phyloP scores from a whole-genome alignment of 192 early-diverging fungal genomes.

The Coemansia sp. region DNA sequence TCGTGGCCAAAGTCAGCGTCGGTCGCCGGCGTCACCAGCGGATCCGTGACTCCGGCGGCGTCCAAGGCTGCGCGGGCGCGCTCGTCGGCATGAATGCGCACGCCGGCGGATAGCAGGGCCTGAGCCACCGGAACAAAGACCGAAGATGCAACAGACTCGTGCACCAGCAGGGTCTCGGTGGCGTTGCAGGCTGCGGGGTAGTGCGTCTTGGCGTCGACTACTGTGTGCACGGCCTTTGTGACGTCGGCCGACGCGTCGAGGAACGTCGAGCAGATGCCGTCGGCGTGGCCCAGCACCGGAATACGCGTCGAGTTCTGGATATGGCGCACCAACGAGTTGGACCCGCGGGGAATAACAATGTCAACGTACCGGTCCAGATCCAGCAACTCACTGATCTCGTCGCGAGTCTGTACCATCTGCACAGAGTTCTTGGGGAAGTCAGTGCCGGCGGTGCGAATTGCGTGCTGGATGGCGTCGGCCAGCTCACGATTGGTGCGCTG shows the following conservation, averaged over 20 bases:
- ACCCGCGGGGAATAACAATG: slow-evolving; percentile 93
- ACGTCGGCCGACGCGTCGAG: slow-evolving; percentile 81
- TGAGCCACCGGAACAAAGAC: slow-evolving; percentile 59
- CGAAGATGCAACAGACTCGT: slow-evolving; percentile 52
- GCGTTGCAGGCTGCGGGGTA: slow-evolving; percentile 97
- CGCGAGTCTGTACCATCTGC: slow-evolving; percentile 85
- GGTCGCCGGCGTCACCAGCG: slow-evolving; percentile 18
- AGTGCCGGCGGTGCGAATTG: slow-evolving; percentile 58
- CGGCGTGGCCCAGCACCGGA: slow-evolving; percentile 98
- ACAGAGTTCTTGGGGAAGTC: slow-evolving; percentile 71
- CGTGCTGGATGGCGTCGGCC: slow-evolving; percentile 73
- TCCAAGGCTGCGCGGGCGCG: slow-evolving; percentile 49
- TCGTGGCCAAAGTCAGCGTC: slow-evolving; percentile 85
- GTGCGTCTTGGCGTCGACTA: slow-evolving; percentile 91
- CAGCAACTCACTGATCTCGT: slow-evolving; percentile 83
- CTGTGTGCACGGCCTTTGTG: slow-evolving; percentile 72
- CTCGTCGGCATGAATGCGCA: slow-evolving; percentile 64
- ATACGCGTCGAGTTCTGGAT: slow-evolving; percentile 95
- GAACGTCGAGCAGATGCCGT: slow-evolving; percentile 93
- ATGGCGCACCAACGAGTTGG: slow-evolving; percentile 85
- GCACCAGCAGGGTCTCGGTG: slow-evolving; percentile 90
- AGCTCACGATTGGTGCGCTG: slow-evolving; percentile 76
- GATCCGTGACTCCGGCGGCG: slow-evolving; percentile 13
- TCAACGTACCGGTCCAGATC: slow-evolving; percentile 92
- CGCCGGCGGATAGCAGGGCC: slow-evolving; percentile 61